A percentile compares a stretch with the other conserved stretches of the same genome.
Conservation (phyloP, 495 filamentous ascomycete species). For the Neurospora sp. region DNA sequence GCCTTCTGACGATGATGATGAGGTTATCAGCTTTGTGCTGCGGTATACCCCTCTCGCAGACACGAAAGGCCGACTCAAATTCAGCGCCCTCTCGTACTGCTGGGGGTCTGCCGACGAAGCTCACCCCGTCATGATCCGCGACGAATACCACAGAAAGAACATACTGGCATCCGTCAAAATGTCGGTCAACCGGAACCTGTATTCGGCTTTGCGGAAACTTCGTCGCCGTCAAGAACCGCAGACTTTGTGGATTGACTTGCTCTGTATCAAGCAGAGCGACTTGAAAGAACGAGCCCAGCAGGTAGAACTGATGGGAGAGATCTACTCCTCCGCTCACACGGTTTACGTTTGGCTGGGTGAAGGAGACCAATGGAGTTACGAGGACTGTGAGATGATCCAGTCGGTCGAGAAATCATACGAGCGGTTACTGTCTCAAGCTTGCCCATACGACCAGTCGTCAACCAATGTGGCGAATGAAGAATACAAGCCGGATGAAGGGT, state of each 20-base stretch:
- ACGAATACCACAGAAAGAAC: not conserved
- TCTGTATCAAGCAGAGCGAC: constrained; percentile 14
- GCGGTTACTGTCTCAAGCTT: not conserved
- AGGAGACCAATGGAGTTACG: not conserved
- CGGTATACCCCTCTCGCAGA: not conserved
- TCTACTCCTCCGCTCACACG: constrained; percentile 10
- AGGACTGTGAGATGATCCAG: not conserved
- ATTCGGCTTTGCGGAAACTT: constrained; percentile 1
- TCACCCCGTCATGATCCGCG: not conserved
- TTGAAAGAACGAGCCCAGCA: constrained; percentile 13
- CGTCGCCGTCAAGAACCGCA: not conserved
- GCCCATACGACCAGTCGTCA: not conserved
- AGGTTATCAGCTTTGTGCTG: not conserved
- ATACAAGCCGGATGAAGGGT: not conserved
- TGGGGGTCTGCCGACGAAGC: not conserved
- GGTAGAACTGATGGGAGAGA: constrained; percentile 15
- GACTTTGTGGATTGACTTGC: not conserved
- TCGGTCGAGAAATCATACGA: not conserved
- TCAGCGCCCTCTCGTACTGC: constrained; percentile 7
- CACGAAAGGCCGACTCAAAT: not conserved
- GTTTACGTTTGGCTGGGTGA: constrained; percentile 24
- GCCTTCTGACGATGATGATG: not conserved
- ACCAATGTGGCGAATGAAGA: not conserved
- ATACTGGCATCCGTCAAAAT: not conserved
- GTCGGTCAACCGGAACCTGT: not conserved